Base-by-base conservation (phyloP, 257 asterid genomes). In the Craterostigma plantagineum region DNA sequence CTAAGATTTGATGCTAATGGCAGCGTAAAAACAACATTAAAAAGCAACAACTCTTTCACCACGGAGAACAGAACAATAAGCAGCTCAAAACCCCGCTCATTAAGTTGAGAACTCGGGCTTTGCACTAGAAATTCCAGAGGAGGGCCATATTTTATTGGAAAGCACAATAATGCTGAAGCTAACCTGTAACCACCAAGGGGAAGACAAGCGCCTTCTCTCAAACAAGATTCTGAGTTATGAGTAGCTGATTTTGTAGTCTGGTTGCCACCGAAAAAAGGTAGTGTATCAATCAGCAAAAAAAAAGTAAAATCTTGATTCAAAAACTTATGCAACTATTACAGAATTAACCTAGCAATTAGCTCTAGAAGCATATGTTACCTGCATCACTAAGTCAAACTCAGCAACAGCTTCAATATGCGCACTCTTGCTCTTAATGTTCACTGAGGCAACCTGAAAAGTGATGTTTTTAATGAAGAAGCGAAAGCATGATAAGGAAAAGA, bases 151-250 rank as follows among this genome's bases (percentile, higher is more conserved):
- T 9, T n/a, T 16, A 11, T 16, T 15, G 9, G 11, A 13, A n/a
- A 54, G 54, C 9, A 42, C 43, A 48, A 60, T n/a, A n/a, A n/a
- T 18, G 42, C 33, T 9, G 54, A 48, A 57, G 61, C 72, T 63
- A 59, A 90, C 98, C 98, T 90, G 95, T 83, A 83, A 62, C 98
- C 98, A 51, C 98, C 98, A 60, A 90, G 66, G 14, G 98, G 98
- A 52, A 82, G 86, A 63, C 98, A 90, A 37, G 86, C 60, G 45
- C 62, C 74, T 60, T 90, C 92, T 59, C 63, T 71, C 68, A 90
- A 66, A 75, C 98, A 90, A 52, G 92, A 70, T 51, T 54, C 86
- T 43, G 98, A 90, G 65, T 90, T 79, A 59, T 34, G 98, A 43
- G 86, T 83, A 38, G 83, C 92, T 49, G 93, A 64, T 67, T 90